phyloP scores from a whole-genome alignment of 306 rosid species.

The Trichosanthes truncata region DNA sequence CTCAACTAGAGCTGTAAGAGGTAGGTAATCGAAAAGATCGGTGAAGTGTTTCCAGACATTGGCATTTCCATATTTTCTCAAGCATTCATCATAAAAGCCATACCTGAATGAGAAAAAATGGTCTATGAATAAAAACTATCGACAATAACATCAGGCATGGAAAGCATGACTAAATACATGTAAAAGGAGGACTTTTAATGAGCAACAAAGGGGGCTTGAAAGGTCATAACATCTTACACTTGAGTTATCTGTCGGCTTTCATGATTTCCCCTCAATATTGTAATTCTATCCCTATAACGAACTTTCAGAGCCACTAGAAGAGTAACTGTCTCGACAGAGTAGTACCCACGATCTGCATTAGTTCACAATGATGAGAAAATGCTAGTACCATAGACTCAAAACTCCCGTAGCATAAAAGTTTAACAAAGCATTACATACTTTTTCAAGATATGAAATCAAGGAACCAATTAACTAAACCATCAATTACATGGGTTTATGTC shows the following conservation, averaged over 20 bases:
- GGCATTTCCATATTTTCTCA: conserved; percentile 96
- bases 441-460: neutral
- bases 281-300: conserved; percentile 96
- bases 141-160: conserved; percentile 3
- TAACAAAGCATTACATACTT: neutral
- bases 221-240: conserved; percentile 51
- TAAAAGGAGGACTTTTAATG: neutral
- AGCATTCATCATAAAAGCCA: conserved; percentile 98
- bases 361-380: neutral
- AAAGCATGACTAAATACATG: neutral
- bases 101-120: conserved; percentile 47
- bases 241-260: conserved; percentile 97
- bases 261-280: conserved; percentile 96
- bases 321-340: conserved; percentile 95
- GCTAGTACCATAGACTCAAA: neutral
- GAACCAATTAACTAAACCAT: neutral
- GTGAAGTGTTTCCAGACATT: conserved; percentile 95
- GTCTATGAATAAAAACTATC: conserved; percentile 13
- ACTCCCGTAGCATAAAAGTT: neutral
- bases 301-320: conserved; percentile 93
- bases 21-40: conserved; percentile 88
- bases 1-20: conserved; percentile 96
- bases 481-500: no score
- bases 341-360: conserved; percentile 40
- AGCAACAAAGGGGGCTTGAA: neutral